Evolutionary conservation across 2,329 filamentous ascomycete species (phyloP).

Genomic region (Ophiostoma perfectum): DNA sequence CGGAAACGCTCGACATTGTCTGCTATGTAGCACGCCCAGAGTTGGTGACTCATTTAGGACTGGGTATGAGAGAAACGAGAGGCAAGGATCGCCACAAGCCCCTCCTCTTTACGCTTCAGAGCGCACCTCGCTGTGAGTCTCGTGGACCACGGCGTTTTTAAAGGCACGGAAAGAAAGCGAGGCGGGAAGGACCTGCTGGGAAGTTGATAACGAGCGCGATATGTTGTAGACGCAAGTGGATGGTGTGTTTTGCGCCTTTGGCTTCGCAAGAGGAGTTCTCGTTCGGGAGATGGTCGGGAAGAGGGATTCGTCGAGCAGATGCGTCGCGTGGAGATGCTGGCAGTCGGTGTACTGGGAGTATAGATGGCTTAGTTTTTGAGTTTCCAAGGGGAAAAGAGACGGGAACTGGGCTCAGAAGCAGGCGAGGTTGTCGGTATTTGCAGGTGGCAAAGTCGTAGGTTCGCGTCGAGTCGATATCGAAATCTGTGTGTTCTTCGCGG

Average conservation of each 20-base stretch:
- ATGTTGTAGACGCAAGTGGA: not conserved
- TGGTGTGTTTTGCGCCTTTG: not conserved
- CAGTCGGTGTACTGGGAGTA: not conserved
- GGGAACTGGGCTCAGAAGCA: not conserved
- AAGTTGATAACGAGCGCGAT: not conserved
- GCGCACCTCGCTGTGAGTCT: slow-evolving; percentile 85
- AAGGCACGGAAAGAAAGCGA: slow-evolving; percentile 53
- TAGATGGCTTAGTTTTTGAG: not conserved
- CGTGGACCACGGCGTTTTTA: slow-evolving; percentile 86
- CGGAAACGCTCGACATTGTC: slow-evolving; percentile 96
- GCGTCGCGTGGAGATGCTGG: not conserved
- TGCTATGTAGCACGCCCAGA: slow-evolving; percentile 96
- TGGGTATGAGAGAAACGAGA: not conserved
- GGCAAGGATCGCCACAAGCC: slow-evolving; percentile 21
- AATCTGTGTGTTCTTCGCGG: not conserved
- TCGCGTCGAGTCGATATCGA: not conserved
- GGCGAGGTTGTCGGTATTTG: not conserved
- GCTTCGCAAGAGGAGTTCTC: not conserved
- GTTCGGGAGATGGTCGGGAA: not conserved
- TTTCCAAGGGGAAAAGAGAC: not conserved
- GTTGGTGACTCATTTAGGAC: slow-evolving; percentile 65
- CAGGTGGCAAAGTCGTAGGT: not conserved
- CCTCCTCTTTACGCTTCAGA: slow-evolving; percentile 46
- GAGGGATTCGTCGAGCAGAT: not conserved
- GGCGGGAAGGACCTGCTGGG: slow-evolving; percentile 12